Evolutionary conservation across 768 basidiomycete species (phyloP).

Genomic region (Lentinula sp.): DNA sequence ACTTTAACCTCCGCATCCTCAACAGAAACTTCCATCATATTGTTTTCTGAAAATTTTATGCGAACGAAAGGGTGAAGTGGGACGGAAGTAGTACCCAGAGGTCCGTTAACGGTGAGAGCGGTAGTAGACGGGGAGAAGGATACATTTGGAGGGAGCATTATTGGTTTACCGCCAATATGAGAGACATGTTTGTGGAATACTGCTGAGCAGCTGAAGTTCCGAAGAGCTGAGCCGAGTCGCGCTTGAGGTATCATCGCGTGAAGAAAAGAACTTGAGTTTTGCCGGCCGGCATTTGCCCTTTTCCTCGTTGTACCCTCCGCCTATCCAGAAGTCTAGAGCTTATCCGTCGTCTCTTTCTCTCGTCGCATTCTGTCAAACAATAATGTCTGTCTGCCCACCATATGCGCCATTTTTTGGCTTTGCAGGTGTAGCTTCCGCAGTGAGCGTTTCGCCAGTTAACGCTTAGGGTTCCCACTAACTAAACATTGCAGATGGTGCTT

Average conservation of each 20-base stretch:
- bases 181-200: slow-evolving; percentile 52
- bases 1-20: slow-evolving; percentile 62
- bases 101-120: slow-evolving; percentile 36
- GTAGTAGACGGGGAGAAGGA: slow-evolving; percentile 33
- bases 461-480: slow-evolving; percentile 4
- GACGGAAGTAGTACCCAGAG: slow-evolving; percentile 40
- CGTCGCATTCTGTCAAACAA: background rate
- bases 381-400: slow-evolving; percentile 75
- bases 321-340: background rate
- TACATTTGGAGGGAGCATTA: slow-evolving; percentile 38
- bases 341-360: background rate
- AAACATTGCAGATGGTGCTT: slow-evolving; percentile 78
- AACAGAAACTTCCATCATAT: slow-evolving; percentile 43
- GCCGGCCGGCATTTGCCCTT: background rate
- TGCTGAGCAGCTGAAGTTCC: slow-evolving; percentile 44
- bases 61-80: slow-evolving; percentile 42
- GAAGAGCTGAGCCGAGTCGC: background rate
- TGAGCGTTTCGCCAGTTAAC: slow-evolving; percentile 30
- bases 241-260: background rate
- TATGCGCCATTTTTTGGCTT: slow-evolving; percentile 99
- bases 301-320: slow-evolving; percentile 11
- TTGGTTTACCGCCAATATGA: slow-evolving; percentile 57
- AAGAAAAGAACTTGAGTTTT: background rate
- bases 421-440: slow-evolving; percentile 91
- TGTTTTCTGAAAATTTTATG: slow-evolving; percentile 31